Base-by-base conservation (phyloP, 192 early-diverging fungal species). In the Backusella psychrophila region DNA sequence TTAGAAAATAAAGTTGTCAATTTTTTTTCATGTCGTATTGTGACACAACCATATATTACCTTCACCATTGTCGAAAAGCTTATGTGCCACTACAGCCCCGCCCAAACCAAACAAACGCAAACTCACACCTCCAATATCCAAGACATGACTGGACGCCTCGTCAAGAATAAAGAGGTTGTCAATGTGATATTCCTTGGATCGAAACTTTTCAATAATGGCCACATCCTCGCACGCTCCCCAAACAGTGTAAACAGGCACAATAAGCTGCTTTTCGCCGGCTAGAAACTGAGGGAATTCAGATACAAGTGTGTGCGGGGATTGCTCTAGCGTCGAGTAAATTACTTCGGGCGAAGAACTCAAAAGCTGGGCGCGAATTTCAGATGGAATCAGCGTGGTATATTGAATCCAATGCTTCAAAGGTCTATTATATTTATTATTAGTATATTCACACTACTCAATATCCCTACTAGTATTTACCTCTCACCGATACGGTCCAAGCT, bases 211-310 rank as follows among this genome's bases (percentile, higher is more conserved):
- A 74, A 90, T 49, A 29, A 90, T 85, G 21, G 79, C 72, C 11
- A 90, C 87, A 77, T 90, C 89, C 72, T 90, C 89, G 53, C 89
- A 90, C 3, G 85, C 86, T 29, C 89, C 89, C 89, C 89, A 90
- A 11, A 90, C 86, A 1, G 89, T 87, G 66, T 88, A 90, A 0
- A 90, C 85, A 5, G 89, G 89, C 6, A 88, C 86, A 34, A 86
- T 85, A 23, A 90, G 59, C 12, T 76, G 46, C 26, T 84, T 83
- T 26, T 82, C 70, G 59, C 84, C 86, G 1, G 84, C 66, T 9
- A 85, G 71, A 36, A 82, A 87, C 3, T 79, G 67, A 0, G 89
- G 86, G 56, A 90, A 81, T 73, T 90, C 89, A 1, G 89, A 90
- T 21, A 90, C 46, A 46, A 85, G 83, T 9, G 84, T 76, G 4